Evolutionary conservation across 768 basidiomycete genomes (phyloP), one percentile per base, ranked within the genome.

Genomic region (Pleurotus ostreatus): DNA sequence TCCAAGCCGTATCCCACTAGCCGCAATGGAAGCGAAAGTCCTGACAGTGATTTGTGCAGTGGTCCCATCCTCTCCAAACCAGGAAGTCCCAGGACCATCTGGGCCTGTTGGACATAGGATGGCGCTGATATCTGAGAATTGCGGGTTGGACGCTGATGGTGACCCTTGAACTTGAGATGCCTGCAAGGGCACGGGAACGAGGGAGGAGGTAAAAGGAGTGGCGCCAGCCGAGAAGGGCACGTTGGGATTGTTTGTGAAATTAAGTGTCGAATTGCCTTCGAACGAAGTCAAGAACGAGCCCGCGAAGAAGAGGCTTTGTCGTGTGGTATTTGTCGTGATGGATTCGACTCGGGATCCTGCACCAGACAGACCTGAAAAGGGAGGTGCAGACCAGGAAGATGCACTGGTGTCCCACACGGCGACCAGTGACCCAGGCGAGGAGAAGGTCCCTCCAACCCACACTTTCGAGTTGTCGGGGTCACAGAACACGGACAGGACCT

Each of bases 251-350:
- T 88, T 88, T 41, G 85, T 85, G 59, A 80, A 79, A 65, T 85
- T 88, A 47, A 83, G 62, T 43, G 63, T 54, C 13, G 71, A 65
- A 59, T 74, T 79, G 45, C 84, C 84, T 25, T 71, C 70, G 66
- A 92, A 94, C 1, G 82, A 73, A 2, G 91, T 88, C 55, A 88
- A 63, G 75, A 99, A 99, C 11, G 88, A 87, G 39, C 97, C 97
- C 0, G 89, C 80, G 65, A 98, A 94, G 67, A 94, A 88, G 54
- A 98, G 72, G 59, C 88, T 90, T 11, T 78, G 73, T 54, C 80
- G 78, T 53, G 91, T 85, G 37, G 85, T 73, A 62, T 89, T 90
- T 26, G 86, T 72, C 37, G 83, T 78, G 64, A 98, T 97, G 46
- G 89, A 88, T 23, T 76, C 68, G 54, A 98, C 92, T 61, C 80